These are phyloP conservation scores for Anthoceros angustus DNA, from an alignment of 225 moss, liverwort and hornwort species.

Conservation along the genomic window DNA sequence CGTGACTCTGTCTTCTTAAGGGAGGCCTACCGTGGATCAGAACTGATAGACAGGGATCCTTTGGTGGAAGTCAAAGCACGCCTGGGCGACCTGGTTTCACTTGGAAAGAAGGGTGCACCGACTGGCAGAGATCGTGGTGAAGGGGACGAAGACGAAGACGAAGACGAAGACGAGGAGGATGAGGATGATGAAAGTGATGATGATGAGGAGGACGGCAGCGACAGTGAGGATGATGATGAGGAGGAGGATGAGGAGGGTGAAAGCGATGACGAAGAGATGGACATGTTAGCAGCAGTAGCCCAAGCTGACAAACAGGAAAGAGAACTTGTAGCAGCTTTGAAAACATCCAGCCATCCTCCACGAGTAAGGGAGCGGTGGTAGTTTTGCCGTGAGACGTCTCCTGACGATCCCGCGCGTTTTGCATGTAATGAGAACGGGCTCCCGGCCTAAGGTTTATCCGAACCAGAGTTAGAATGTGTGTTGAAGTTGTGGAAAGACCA, in stretches of 20 bases:
- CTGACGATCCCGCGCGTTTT: no score
- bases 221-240: not conserved
- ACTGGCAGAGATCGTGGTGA: not conserved
- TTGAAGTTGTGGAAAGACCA: no score
- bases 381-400: no score
- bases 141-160: not conserved
- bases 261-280: not conserved
- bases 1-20: conserved; percentile 61
- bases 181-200: not conserved
- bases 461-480: no score
- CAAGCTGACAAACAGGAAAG: not conserved
- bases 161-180: not conserved
- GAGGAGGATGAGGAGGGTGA: not conserved
- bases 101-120: not conserved
- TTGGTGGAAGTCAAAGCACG: not conserved
- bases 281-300: not conserved
- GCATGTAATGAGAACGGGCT: no score
- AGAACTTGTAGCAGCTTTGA: not conserved
- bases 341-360: not conserved
- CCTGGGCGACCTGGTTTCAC: not conserved
- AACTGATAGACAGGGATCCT: not conserved
- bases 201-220: not conserved
- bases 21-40: not conserved
- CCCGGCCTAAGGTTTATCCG: no score
- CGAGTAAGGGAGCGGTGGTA: not conserved